Evolutionary conservation across 169 alveolate species (phyloP).

Genomic region (Cryptosporidium tyzzeri): DNA sequence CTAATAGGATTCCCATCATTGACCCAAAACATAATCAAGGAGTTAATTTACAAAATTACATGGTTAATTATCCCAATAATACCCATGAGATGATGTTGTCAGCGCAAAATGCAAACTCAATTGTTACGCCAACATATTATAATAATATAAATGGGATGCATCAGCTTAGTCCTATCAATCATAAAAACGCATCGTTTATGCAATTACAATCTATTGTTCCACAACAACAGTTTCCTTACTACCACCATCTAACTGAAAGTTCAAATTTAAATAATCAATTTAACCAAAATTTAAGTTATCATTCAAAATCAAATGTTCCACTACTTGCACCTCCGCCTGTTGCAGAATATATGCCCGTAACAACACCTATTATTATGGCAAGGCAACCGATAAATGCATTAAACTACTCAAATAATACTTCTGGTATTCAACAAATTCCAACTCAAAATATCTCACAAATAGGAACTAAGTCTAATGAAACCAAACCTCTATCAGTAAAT

Average conservation of each 20-base stretch:
- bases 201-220: conserved; percentile 24
- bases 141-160: conserved; percentile 12
- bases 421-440: conserved; percentile 19
- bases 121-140: conserved; percentile 20
- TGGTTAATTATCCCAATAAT: conserved; percentile 24
- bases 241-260: conserved; percentile 17
- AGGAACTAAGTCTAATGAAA: neutral
- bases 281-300: conserved; percentile 43
- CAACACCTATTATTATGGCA: conserved; percentile 68
- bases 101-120: conserved; percentile 1
- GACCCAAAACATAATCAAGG: conserved; percentile 45
- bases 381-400: conserved; percentile 44
- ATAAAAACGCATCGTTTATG: neutral
- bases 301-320: conserved; percentile 3
- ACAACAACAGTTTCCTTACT: conserved; percentile 49
- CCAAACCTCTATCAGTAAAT: neutral
- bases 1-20: conserved; percentile 43
- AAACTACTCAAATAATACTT: neutral
- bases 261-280: conserved; percentile 15
- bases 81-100: conserved; percentile 8
- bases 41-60: conserved; percentile 21
- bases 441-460: conserved; percentile 4
- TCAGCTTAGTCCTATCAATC: conserved; percentile 10
- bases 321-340: conserved; percentile 47
- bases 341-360: conserved; percentile 68